phyloP scores from a whole-genome alignment of 768 basidiomycete genomes.

The Boletus barrowsii region DNA sequence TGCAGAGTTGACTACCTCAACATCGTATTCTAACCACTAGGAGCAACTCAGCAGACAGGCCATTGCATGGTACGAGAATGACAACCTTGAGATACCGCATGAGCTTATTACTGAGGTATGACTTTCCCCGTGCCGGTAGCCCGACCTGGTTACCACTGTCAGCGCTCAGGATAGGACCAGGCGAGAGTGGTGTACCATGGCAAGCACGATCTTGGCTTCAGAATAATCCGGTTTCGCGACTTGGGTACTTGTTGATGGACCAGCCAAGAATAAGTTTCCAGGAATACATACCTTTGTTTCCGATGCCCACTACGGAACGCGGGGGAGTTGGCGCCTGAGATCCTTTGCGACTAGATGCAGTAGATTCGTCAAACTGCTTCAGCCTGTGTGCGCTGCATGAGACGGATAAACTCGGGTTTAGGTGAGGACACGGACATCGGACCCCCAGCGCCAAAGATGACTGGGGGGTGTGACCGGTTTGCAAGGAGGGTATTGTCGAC shows the following conservation, averaged over 20 bases:
- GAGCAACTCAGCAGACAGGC: constrained; percentile 6
- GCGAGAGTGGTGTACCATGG: constrained; percentile 62
- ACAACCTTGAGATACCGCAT: constrained; percentile 91
- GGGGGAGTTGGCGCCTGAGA: constrained; percentile 80
- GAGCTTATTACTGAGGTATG: constrained; percentile 96
- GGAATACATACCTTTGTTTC: constrained; percentile 65
- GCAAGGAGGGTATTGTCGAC: constrained; percentile 11
- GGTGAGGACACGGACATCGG: constrained; percentile 43
- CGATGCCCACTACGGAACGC: constrained; percentile 82
- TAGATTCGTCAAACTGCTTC: constrained; percentile 76
- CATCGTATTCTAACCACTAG: constrained; percentile 99
- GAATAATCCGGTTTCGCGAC: constrained; percentile 98
- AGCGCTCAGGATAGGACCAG: not conserved
- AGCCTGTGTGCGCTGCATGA: constrained; percentile 43
- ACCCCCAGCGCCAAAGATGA: constrained; percentile 69
- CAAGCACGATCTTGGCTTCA: constrained; percentile 96
- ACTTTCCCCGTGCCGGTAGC: constrained; percentile 96
- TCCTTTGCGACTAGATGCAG: constrained; percentile 62
- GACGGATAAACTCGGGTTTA: not conserved
- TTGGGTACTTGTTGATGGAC: constrained; percentile 26
- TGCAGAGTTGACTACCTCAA: constrained; percentile 55
- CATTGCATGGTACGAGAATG: not conserved
- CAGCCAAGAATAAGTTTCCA: not conserved
- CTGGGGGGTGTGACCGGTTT: constrained; percentile 41
- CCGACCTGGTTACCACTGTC: constrained; percentile 62